Evolutionary conservation across 768 basidiomycete genomes (phyloP).

Genomic region (Sarcodon sp.): DNA sequence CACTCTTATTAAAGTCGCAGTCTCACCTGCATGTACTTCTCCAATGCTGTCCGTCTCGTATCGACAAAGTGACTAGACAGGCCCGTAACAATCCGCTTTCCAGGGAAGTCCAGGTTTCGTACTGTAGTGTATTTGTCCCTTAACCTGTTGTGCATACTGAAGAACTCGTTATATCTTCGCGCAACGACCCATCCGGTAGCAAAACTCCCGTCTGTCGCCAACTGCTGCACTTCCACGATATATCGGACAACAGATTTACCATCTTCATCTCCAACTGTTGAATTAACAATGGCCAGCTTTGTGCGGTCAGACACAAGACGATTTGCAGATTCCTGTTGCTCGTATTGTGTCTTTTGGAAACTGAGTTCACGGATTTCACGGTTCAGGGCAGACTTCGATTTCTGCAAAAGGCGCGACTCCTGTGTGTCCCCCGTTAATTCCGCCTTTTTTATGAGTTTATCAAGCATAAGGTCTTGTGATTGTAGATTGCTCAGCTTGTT

Average conservation of each 20-base stretch:
- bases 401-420: slow-evolving; percentile 72
- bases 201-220: slow-evolving; percentile 66
- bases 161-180: slow-evolving; percentile 90
- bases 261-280: slow-evolving; percentile 69
- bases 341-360: slow-evolving; percentile 89
- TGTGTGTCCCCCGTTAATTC: slow-evolving; percentile 85
- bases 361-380: slow-evolving; percentile 73
- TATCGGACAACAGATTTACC: slow-evolving; percentile 90
- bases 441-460: slow-evolving; percentile 85
- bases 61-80: slow-evolving; percentile 86
- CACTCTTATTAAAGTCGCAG: not conserved
- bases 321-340: slow-evolving; percentile 89
- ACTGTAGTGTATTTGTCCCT: slow-evolving; percentile 62
- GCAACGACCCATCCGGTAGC: slow-evolving; percentile 89
- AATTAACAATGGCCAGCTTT: slow-evolving; percentile 73
- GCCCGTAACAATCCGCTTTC: slow-evolving; percentile 84
- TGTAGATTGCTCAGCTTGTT: slow-evolving; percentile 68
- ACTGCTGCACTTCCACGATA: slow-evolving; percentile 83
- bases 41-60: slow-evolving; percentile 60
- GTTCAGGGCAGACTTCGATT: slow-evolving; percentile 70
- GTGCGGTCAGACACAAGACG: slow-evolving; percentile 77
- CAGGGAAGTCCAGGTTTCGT: slow-evolving; percentile 76
- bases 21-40: slow-evolving; percentile 83
- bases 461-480: slow-evolving; percentile 73
- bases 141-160: slow-evolving; percentile 76